A percentile compares a stretch with the other conserved stretches of the same genome.
Evolutionary conservation across 805 yeast species (phyloP).

Genomic region (Grigorovia humatica): DNA sequence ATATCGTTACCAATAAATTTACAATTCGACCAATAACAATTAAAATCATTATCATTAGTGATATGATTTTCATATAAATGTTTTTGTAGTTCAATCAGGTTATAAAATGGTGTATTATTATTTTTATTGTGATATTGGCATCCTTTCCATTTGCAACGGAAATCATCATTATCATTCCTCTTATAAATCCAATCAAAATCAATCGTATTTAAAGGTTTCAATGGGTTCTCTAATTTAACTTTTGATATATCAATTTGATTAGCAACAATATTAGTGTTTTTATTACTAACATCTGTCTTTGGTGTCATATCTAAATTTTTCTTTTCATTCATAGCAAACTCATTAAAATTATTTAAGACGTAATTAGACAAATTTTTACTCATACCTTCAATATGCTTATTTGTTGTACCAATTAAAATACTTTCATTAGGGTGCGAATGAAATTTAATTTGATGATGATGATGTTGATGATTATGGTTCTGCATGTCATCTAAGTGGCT

Average conservation of each 20-base stretch:
- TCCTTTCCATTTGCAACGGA: slow-evolving; percentile 60
- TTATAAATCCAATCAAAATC: slow-evolving; percentile 36
- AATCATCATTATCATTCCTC: slow-evolving; percentile 10
- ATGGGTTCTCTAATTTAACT: not conserved
- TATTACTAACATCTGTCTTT: not conserved
- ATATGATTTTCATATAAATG: slow-evolving; percentile 46
- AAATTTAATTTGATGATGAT: slow-evolving; percentile 31
- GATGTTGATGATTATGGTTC: slow-evolving; percentile 22
- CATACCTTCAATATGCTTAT: not conserved
- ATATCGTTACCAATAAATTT: slow-evolving; percentile 44
- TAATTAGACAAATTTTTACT: not conserved
- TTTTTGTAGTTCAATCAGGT: slow-evolving; percentile 34
- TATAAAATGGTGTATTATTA: slow-evolving; percentile 27
- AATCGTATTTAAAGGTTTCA: slow-evolving; percentile 17
- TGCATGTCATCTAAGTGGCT: not conserved
- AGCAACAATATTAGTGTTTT: not conserved
- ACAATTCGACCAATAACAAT: slow-evolving; percentile 75
- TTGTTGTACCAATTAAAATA: not conserved
- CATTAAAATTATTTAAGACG: not conserved
- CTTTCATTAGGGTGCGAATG: slow-evolving; percentile 21
- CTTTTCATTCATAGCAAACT: not conserved
- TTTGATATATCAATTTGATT: not conserved
- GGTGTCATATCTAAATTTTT: not conserved
- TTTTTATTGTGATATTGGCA: slow-evolving; percentile 31
- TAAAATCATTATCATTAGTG: slow-evolving; percentile 9